Evolutionary conservation across 192 early-diverging fungal species (phyloP), one percentile per base, ranked within the genome.

Genomic region (Coemansia sp.): DNA sequence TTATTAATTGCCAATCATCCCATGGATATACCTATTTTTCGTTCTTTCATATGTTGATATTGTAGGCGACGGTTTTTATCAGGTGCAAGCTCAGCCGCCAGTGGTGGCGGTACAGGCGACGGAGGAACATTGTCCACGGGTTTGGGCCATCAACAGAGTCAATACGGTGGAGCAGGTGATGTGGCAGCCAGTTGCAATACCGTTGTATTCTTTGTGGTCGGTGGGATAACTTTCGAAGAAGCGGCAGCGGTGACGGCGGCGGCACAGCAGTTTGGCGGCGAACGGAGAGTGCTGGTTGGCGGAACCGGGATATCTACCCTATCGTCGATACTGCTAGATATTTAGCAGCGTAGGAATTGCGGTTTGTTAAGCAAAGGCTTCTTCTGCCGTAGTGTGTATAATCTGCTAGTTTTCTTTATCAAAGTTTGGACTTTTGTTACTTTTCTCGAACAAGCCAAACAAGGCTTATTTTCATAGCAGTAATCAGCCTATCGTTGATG

Each of bases 171-270:
- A 9, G 69, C 70, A 15, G 75, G 62, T 41, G 74, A 77, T 54
- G 79, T 65, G 11, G 66, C 70, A 3, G 51, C 63, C 3, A 65
- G 32, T 11, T 73, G 74, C 55, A 73, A 68, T 18, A 41, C 56
- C 1, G 62, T 82, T 9, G 62, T 82, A 48, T 65, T 82, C 39
- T 71, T 82, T 55, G 66, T 77, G 9, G 71, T 77, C 19, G 80
- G 80, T 51, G 80, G 72, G 39, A 56, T 82, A 55, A 77, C 80
- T 21, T 77, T 77, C 61, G 71, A 68, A 19, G 80, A 82, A 45
- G 68, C 71, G 0, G 71, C 74, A 13, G 19, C 41, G 3, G 60
- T 82, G 62, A 66, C 59, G 7, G 74, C 71, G 5, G 71, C 59
- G 7, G 66, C 68, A 18, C 75, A 63, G 40, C 63, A 68, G 47